Conservation (phyloP, 2,329 filamentous ascomycete species). For the Neonectria faginata region DNA sequence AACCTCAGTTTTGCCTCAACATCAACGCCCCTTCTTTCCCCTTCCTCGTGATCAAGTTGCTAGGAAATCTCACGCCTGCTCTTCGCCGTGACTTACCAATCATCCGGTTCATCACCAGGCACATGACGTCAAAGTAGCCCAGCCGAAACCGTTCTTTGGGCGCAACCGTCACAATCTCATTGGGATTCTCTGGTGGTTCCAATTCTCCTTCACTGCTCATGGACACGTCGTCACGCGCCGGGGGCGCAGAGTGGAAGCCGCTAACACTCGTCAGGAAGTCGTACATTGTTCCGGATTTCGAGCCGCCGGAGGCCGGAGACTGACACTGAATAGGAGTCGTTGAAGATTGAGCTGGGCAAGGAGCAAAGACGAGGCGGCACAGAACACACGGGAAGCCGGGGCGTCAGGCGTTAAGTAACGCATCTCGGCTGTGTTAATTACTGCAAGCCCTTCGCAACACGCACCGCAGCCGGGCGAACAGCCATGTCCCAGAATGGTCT, state of each 20-base stretch:
- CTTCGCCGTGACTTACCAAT: conserved; percentile 48
- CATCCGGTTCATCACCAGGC: conserved; percentile 52
- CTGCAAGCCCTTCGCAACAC: conserved; percentile 16
- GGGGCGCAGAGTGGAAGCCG: conserved; percentile 17
- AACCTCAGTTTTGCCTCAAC: background rate
- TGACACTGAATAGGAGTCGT: conserved; percentile 10
- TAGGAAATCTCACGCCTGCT: background rate
- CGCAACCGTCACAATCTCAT: conserved; percentile 49
- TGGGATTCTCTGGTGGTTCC: conserved; percentile 35
- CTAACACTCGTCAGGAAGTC: conserved; percentile 43
- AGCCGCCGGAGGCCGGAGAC: conserved; percentile 5
- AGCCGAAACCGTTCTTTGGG: conserved; percentile 51
- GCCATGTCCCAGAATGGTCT: conserved; percentile 25
- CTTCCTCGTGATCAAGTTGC: background rate
- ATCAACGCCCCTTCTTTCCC: background rate
- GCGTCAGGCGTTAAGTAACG: conserved; percentile 42
- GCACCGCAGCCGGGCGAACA: conserved; percentile 40
- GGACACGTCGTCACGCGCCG: conserved; percentile 14
- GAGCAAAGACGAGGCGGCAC: conserved; percentile 13
- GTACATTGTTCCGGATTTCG: conserved; percentile 39
- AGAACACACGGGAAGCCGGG: conserved; percentile 27
- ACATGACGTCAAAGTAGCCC: conserved; percentile 52
- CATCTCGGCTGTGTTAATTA: conserved; percentile 20
- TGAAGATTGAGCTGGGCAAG: conserved; percentile 12
- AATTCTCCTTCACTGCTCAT: conserved; percentile 24